Evolutionary conservation across 2,329 filamentous ascomycete species (phyloP).

Genomic region (Ilyonectria sp.): DNA sequence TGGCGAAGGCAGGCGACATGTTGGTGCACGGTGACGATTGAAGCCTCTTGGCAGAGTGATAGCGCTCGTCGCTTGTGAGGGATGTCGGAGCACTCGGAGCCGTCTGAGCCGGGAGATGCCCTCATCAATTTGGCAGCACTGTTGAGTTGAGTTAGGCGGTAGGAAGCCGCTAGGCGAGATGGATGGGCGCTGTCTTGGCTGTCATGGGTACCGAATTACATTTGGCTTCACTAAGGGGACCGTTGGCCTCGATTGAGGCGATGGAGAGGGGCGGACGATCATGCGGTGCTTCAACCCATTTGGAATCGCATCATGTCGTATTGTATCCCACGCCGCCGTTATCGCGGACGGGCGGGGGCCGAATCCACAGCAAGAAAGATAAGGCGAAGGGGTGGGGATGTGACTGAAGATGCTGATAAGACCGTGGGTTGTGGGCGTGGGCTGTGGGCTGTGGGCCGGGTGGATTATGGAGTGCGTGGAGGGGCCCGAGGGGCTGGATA

Average conservation of each 20-base stretch:
- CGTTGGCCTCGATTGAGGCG: background rate
- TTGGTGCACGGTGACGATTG: conserved; percentile 4
- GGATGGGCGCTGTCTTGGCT: conserved; percentile 9
- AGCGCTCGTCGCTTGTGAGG: conserved; percentile 10
- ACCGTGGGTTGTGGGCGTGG: conserved; percentile 6
- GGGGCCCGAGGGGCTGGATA: conserved; percentile 15
- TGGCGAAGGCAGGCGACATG: background rate
- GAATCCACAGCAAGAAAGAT: conserved; percentile 19
- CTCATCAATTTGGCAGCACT: background rate
- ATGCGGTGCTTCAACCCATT: conserved; percentile 10
- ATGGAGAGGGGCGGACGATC: conserved; percentile 1
- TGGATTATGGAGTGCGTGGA: conserved; percentile 10
- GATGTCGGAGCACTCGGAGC: background rate
- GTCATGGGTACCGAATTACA: conserved; percentile 6
- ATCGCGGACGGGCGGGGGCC: conserved; percentile 10
- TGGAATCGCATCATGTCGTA: conserved; percentile 16
- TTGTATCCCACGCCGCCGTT: conserved; percentile 19
- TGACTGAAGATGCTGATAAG: conserved; percentile 22
- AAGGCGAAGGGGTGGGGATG: conserved; percentile 28
- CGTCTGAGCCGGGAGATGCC: conserved; percentile 23
- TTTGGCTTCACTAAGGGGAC: background rate
- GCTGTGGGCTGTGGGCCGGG: conserved; percentile 5
- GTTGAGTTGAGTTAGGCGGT: background rate
- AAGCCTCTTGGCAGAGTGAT: conserved; percentile 14
- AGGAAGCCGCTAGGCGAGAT: background rate